Conservation (phyloP, 306 rosid species). For the Boehmeria nivea region DNA sequence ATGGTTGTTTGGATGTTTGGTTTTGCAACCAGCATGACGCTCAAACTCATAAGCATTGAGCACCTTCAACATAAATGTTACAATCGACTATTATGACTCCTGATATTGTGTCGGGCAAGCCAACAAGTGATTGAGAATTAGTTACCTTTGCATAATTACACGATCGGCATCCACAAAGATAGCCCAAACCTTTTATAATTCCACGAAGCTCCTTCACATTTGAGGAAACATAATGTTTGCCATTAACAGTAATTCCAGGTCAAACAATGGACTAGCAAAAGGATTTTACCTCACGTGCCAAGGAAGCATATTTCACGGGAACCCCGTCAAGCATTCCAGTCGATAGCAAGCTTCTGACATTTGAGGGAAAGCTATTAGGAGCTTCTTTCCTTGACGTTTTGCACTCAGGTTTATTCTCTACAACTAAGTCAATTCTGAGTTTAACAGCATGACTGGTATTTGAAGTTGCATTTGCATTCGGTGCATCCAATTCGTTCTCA, state of each 20-base stretch:
- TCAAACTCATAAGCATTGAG: conserved; percentile 85
- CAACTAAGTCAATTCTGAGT: conserved; percentile 39
- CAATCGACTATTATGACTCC: conserved; percentile 10
- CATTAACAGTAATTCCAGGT: conserved; percentile 7
- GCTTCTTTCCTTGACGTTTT: conserved; percentile 63
- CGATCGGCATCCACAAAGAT: conserved; percentile 76
- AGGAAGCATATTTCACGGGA: conserved; percentile 76
- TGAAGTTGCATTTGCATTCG: conserved; percentile 38
- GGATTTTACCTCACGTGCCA: conserved; percentile 59
- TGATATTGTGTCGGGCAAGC: no score
- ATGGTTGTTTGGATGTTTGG: conserved; percentile 90
- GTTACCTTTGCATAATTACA: conserved; percentile 63
- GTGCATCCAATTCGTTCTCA: conserved; percentile 40
- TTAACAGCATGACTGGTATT: conserved; percentile 28
- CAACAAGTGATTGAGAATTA: no score
- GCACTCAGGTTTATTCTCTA: conserved; percentile 52
- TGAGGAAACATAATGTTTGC: conserved; percentile 8
- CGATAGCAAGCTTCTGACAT: conserved; percentile 73
- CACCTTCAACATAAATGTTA: conserved; percentile 30
- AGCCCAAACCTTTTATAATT: conserved; percentile 74
- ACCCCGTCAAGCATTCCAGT: conserved; percentile 87
- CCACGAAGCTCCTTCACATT: conserved; percentile 73
- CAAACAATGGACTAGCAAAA: conserved; percentile 19
- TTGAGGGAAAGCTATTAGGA: conserved; percentile 83
- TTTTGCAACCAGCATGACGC: conserved; percentile 77